Evolutionary conservation across 179 eudicot species (phyloP).

Genomic region (Heliamphora pulchella): DNA sequence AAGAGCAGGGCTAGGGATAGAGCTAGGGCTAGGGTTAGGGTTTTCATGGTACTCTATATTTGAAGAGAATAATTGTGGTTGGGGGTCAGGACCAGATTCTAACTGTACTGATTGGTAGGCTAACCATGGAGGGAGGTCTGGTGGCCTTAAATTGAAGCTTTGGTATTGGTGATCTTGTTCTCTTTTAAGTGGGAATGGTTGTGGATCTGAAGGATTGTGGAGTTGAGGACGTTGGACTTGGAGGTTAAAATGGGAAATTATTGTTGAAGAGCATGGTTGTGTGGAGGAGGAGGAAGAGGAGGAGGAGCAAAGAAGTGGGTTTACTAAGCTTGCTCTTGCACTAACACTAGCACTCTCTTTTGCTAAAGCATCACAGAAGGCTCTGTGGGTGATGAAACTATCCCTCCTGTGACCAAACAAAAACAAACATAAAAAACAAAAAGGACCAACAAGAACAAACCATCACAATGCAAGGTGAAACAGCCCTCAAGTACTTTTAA

Average conservation of each 20-base stretch:
- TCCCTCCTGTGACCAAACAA: conserved; percentile 33
- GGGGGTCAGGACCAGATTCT: no score
- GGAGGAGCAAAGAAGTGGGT: conserved; percentile 8
- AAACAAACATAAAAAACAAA: not conserved
- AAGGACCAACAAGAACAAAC: conserved; percentile 13
- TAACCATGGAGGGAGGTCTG: conserved; percentile 19
- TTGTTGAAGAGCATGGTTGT: not conserved
- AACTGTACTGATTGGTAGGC: not conserved
- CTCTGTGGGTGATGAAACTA: conserved; percentile 49
- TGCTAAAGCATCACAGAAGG: conserved; percentile 46
- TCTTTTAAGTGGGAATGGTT: conserved; percentile 22
- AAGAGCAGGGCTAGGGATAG: not conserved
- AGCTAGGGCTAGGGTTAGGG: conserved; percentile 11
- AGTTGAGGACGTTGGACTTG: not conserved
- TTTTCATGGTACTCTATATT: not conserved
- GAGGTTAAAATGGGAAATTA: conserved; percentile 1
- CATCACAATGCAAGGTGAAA: conserved; percentile 13
- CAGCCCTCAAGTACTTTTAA: not conserved
- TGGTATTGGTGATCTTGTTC: conserved; percentile 19
- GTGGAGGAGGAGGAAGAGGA: not conserved
- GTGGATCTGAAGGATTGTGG: not conserved
- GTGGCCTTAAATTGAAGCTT: conserved; percentile 11
- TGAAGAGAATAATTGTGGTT: no score
- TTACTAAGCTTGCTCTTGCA: conserved; percentile 16
- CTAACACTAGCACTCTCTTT: conserved; percentile 29